Percentiles rank a stretch among this genome's conserved stretches.
These are phyloP conservation scores for Sutorius eximius DNA, from an alignment of 1,284 basidiomycete genomes.

Conservation along the genomic window DNA sequence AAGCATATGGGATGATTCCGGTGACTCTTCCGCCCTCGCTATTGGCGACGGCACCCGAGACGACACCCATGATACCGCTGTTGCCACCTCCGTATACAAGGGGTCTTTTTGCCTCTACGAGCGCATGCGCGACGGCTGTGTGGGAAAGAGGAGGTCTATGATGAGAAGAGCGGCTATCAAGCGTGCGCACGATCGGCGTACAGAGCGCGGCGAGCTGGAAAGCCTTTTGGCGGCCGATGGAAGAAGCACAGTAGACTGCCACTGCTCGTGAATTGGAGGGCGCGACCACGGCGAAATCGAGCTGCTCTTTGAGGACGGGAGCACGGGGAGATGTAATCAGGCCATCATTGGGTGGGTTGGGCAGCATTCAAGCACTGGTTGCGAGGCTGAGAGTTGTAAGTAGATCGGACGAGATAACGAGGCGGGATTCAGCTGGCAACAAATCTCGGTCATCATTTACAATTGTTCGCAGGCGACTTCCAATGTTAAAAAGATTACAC, in stretches of 20 bases:
- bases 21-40: conserved; percentile 68
- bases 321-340: conserved; percentile 8
- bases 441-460: not conserved
- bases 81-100: conserved; percentile 90
- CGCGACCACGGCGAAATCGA: conserved; percentile 29
- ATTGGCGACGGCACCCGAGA: conserved; percentile 69
- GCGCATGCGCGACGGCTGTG: conserved; percentile 70
- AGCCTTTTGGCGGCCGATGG: conserved; percentile 58
- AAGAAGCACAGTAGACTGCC: conserved; percentile 81
- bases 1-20: conserved; percentile 82
- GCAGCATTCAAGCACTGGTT: conserved; percentile 28
- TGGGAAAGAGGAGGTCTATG: not conserved
- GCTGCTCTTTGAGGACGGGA: conserved; percentile 10
- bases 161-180: not conserved
- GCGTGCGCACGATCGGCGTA: conserved; percentile 27
- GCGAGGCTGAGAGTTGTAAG: conserved; percentile 15
- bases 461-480: no score
- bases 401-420: conserved; percentile 18
- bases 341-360: conserved; percentile 4
- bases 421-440: conserved; percentile 7
- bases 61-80: conserved; percentile 84
- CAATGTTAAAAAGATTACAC: no score
- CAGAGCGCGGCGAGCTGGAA: conserved; percentile 71
- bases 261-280: conserved; percentile 45
- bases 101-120: conserved; percentile 62